These are phyloP conservation scores for Salix purpurea DNA, from an alignment of 345 rosid species.

Conservation along the genomic window DNA sequence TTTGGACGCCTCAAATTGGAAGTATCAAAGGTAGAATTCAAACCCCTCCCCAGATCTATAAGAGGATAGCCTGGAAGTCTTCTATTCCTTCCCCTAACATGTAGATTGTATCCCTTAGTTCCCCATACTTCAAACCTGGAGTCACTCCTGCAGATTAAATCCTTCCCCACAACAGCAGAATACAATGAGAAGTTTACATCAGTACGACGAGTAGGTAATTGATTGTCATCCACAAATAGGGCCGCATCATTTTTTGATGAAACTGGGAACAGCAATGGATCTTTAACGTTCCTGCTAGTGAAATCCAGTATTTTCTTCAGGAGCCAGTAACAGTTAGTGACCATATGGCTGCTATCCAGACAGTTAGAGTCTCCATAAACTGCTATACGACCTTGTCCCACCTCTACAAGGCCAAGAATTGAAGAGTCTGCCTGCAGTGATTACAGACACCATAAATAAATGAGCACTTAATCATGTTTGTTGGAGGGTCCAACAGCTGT, in stretches of 20 bases:
- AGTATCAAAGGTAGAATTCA: conserved; percentile 44
- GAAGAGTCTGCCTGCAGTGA: conserved; percentile 69
- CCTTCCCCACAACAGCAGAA: conserved; percentile 75
- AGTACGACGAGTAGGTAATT: conserved; percentile 78
- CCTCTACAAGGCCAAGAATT: conserved; percentile 77
- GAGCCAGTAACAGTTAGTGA: conserved; percentile 94
- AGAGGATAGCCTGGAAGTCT: conserved; percentile 63
- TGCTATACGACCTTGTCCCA: conserved; percentile 73
- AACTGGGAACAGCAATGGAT: conserved; percentile 66
- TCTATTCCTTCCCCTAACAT: conserved; percentile 66
- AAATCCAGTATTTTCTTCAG: conserved; percentile 78
- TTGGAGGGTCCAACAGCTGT: not conserved
- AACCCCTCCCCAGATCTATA: conserved; percentile 54
- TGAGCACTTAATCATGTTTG: not conserved
- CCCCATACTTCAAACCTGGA: conserved; percentile 95
- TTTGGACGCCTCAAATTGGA: conserved; percentile 37
- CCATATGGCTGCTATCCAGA: conserved; percentile 97
- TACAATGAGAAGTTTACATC: conserved; percentile 80
- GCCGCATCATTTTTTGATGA: conserved; percentile 49
- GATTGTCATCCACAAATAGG: conserved; percentile 55
- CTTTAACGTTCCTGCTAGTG: conserved; percentile 60
- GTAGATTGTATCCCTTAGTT: conserved; percentile 74
- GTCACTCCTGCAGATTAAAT: conserved; percentile 67
- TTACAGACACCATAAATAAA: not conserved
- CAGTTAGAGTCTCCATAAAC: conserved; percentile 98